Conservation (phyloP, 306 rosid genomes). For the Gleditsia sinensis region DNA sequence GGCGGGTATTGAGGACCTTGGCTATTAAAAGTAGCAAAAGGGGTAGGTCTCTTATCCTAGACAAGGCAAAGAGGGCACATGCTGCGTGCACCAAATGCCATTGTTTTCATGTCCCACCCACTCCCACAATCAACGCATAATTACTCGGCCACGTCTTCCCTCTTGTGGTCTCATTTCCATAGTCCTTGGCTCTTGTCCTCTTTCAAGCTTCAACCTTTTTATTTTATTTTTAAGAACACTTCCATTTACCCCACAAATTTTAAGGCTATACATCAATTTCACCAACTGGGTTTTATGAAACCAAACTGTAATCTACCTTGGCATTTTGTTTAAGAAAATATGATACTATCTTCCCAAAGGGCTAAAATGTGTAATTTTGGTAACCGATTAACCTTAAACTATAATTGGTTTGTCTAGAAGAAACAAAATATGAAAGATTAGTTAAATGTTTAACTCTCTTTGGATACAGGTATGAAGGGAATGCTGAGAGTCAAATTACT, state of each 20-base stretch:
- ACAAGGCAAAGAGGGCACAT: conserved; percentile 56
- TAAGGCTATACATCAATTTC: background rate
- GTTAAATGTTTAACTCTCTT: conserved; percentile 28
- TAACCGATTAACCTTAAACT: background rate
- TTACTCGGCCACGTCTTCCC: conserved; percentile 38
- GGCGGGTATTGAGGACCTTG: no score
- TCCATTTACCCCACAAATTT: conserved; percentile 18
- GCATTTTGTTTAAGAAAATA: background rate
- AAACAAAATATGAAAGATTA: conserved; percentile 34
- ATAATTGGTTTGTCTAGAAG: conserved; percentile 34
- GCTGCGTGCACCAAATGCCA: conserved; percentile 43
- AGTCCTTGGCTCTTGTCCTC: no score
- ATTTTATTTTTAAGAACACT: conserved; percentile 2
- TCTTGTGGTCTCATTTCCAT: conserved; percentile 17
- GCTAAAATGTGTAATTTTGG: conserved; percentile 20
- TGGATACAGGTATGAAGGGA: background rate
- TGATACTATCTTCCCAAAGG: background rate
- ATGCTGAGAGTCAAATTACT: conserved; percentile 24
- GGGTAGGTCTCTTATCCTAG: conserved; percentile 16
- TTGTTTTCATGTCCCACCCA: conserved; percentile 61
- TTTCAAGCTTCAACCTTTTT: conserved; percentile 26
- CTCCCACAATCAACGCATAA: conserved; percentile 82
- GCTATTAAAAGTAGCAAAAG: conserved; percentile 1
- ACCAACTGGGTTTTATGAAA: conserved; percentile 9
- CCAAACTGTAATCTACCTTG: conserved; percentile 13